phyloP scores from a whole-genome alignment of 352 stramenopile genomes.

The Aphanomyces stellatus region DNA sequence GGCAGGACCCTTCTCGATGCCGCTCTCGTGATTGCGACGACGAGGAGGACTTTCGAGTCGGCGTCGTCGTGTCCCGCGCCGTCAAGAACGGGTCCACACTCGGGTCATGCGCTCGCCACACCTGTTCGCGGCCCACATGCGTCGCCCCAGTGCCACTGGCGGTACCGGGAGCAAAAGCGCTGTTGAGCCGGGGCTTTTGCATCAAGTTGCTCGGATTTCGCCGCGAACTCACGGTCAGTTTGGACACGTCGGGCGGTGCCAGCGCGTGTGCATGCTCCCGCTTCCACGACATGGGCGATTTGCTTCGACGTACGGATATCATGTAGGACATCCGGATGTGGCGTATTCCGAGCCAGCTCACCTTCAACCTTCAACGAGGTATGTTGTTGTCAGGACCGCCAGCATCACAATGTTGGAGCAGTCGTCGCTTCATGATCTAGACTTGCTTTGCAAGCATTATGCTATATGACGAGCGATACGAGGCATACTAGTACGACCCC shows the following conservation, averaged over 20 bases:
- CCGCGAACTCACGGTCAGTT: background rate
- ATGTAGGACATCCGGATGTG: background rate
- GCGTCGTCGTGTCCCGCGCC: background rate
- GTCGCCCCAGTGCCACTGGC: background rate
- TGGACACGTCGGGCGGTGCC: background rate
- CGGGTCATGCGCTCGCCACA: constrained; percentile 14
- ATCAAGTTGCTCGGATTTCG: background rate
- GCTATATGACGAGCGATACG: no score
- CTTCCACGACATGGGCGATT: background rate
- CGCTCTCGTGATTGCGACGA: background rate
- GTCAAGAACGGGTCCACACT: background rate
- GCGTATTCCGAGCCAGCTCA: no score
- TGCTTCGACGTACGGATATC: background rate
- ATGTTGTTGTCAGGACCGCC: no score
- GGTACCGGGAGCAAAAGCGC: background rate
- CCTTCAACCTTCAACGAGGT: no score
- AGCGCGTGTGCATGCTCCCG: background rate
- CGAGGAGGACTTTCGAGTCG: background rate
- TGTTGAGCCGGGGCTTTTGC: background rate
- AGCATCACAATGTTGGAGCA: no score
- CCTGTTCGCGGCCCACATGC: background rate
- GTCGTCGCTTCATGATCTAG: no score
- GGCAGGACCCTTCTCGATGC: no score
- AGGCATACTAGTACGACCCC: no score
- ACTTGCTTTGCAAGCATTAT: no score